Base-by-base conservation (phyloP, 805 yeast genomes). In the Yamadazyma olivae region DNA sequence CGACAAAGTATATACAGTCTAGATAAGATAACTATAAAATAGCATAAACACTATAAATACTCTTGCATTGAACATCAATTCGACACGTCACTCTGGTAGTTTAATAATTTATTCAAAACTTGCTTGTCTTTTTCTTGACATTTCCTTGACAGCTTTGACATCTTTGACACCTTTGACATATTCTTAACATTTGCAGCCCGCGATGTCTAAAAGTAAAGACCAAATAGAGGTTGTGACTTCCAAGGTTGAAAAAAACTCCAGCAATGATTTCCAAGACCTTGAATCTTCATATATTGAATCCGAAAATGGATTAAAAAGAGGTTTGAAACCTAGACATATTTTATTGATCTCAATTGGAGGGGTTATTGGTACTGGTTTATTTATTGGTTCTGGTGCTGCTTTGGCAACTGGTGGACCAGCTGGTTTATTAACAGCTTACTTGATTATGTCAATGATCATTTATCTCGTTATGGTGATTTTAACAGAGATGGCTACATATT, bases 271-370 rank as follows among this genome's bases (percentile, higher is more conserved):
- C 23, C 10, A 7, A 10, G 27, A 24, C 14, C 12, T 13, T 8
- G 27, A 9, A 6, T 13, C 27, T 10, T 8, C 14, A 10, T 8
- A 15, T 13, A 6, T 27, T 10, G 28, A 12, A 20, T 9, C 20
- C 3, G 30, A 31, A 19, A 23, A 32, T 17, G 36, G 36, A n/a
- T 40, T 43, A 28, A 36, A 43, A 6, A 52, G 70, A 44, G 57
- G 66, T 5, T 58, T 67, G 44, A 63, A 63, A 45, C 49, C 64
- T 29, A 60, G 70, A 51, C 90, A 83, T 46, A 74, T 81, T 42
- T 72, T 78, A 40, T 77, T 85, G 79, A 83, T 87, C 52, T 88
- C 95, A 28, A 70, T 87, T 40, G 93, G 93, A 42, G 90, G 95
- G 36, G 82, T 91, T 34, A 81, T 86, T 41, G 96, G 95, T 52